Percentiles rank a stretch among this genome's conserved stretches.
Evolutionary conservation across 495 filamentous ascomycete genomes (phyloP).

Genomic region (Penicillium paxilli): DNA sequence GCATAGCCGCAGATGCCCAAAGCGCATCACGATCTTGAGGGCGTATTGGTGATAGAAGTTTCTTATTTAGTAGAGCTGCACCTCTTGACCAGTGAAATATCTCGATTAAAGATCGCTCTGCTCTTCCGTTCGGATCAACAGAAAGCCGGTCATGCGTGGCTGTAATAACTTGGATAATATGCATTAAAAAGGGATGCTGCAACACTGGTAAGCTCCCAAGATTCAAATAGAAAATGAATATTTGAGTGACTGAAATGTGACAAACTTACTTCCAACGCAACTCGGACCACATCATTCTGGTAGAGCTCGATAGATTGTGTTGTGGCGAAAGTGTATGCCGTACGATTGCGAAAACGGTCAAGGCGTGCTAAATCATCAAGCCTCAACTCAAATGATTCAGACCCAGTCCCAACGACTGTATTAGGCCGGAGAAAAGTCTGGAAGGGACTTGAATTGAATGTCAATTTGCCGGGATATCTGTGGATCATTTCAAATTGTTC

Average conservation of each 20-base stretch:
- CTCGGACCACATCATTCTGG: slow-evolving; percentile 6
- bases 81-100: slow-evolving; percentile 34
- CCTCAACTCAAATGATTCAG: slow-evolving; percentile 23
- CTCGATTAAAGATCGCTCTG: slow-evolving; percentile 23
- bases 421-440: not conserved
- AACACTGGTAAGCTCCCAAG: not conserved
- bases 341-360: slow-evolving; percentile 29
- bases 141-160: slow-evolving; percentile 36
- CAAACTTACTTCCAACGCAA: slow-evolving; percentile 17
- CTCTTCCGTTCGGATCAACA: not conserved
- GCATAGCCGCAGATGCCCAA: slow-evolving; percentile 39
- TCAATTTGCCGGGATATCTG: slow-evolving; percentile 4
- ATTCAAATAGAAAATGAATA: no score
- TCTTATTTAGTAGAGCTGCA: slow-evolving; percentile 29
- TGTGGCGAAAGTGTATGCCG: slow-evolving; percentile 27
- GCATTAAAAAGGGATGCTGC: slow-evolving; percentile 46
- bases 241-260: no score
- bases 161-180: slow-evolving; percentile 34
- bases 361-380: slow-evolving; percentile 25
- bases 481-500: slow-evolving; percentile 1
- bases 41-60: slow-evolving; percentile 26
- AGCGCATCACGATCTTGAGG: slow-evolving; percentile 39
- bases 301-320: slow-evolving; percentile 13
- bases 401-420: slow-evolving; percentile 12
- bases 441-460: not conserved